These are phyloP conservation scores for Diutina catenulata DNA, from an alignment of 1,139 yeast genomes.

Conservation along the genomic window DNA sequence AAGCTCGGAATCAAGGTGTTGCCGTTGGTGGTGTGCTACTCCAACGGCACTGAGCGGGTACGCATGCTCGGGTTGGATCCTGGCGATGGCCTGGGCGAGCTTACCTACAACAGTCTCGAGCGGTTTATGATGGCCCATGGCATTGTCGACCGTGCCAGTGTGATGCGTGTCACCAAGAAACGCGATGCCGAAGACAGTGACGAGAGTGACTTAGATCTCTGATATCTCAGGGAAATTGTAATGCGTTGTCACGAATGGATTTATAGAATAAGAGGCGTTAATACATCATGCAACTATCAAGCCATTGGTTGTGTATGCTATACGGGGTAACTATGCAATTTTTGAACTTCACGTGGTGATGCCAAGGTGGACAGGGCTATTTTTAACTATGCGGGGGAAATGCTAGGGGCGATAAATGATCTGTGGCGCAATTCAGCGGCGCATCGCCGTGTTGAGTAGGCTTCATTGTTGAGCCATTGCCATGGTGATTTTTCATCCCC, in stretches of 20 bases:
- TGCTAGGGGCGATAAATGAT: no score
- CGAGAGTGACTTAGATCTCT: conserved; percentile 3
- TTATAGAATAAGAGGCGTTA: not conserved
- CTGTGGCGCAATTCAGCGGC: no score
- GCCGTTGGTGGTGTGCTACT: conserved; percentile 61
- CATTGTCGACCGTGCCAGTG: not conserved
- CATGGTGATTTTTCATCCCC: no score
- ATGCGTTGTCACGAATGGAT: not conserved
- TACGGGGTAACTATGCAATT: no score
- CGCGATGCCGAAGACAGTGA: not conserved
- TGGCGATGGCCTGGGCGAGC: not conserved
- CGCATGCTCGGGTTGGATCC: conserved; percentile 56
- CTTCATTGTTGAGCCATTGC: no score
- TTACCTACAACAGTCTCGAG: not conserved
- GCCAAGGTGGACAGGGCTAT: no score
- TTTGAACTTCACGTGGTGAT: no score
- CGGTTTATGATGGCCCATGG: not conserved
- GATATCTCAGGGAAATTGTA: not conserved
- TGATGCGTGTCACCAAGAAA: not conserved
- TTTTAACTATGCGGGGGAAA: no score
- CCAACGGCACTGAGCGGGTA: conserved; percentile 43
- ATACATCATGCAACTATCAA: no score
- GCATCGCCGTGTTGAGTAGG: no score
- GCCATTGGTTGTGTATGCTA: no score
- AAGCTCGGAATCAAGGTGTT: conserved; percentile 52